Base-by-base conservation (phyloP, 306 rosid species). In the Quillaja saponaria region DNA sequence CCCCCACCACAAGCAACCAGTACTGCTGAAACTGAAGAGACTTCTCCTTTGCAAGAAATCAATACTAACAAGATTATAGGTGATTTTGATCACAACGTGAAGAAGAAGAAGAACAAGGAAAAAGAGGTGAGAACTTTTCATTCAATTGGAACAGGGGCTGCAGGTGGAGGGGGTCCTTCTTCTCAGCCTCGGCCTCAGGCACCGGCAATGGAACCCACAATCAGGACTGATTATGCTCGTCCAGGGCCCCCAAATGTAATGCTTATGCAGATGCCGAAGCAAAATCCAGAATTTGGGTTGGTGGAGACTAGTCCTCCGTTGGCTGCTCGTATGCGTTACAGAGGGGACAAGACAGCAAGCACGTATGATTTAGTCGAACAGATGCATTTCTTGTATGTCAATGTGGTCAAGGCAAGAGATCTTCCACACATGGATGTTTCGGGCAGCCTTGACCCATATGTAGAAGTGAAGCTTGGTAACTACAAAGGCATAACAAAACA, bases 391-490 rank as follows among this genome's bases (percentile, higher is more conserved):
- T 89, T 94, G 39, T 94, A 83, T 25, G 87, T 83, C 0, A 76
- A 95, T 63, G 97, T 94, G 64, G 99, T 94, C 31, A 94, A 87
- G 71, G 99, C 99, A 13, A 87, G 91, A 0, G 87, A 94, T 50
- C 97, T 94, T 76, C 96, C 96, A 4, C 10, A 61, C 1, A 94
- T 55, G 89, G 97, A 94, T 75, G 8, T 89, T 3, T 86, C 96
- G 0, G 99, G 99, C 31, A 70, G 96, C 47, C 90, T 94, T 59
- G 99, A 94, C 55, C 99, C 99, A 10, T 94, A 78, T 73, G 99
- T 94, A 48, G 84, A 74, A 61, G 97, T 94, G 2, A 87, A 44
- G 84, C 17, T 94, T 20, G 99, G 99, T 58, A 94, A 94, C 81
- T 94, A 50, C 82, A 85, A 39, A 73, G 99, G 99, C 64, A 56